A percentile compares a stretch with the other conserved stretches of the same genome.
Conservation (phyloP, 2,329 filamentous ascomycete genomes). For the Pochonia chlamydosporia region DNA sequence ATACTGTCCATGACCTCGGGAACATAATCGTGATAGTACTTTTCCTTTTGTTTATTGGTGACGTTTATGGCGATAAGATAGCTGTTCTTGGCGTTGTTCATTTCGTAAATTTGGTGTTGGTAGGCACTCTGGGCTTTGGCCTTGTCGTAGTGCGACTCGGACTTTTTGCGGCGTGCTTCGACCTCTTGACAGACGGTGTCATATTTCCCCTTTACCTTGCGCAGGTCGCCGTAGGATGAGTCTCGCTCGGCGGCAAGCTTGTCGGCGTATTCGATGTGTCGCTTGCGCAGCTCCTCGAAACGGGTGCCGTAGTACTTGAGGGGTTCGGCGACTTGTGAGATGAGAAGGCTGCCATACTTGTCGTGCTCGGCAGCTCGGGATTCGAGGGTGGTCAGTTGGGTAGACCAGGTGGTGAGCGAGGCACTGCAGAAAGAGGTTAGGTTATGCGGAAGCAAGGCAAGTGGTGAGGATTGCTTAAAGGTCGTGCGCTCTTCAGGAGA, state of each 20-base stretch:
- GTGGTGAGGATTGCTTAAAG: slow-evolving; percentile 4
- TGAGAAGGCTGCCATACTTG: slow-evolving; percentile 69
- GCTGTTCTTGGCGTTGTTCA: slow-evolving; percentile 98
- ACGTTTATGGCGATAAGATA: slow-evolving; percentile 95
- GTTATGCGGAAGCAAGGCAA: slow-evolving; percentile 18
- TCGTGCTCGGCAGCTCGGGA: slow-evolving; percentile 85
- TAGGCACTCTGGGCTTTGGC: slow-evolving; percentile 85
- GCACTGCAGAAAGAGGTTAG: slow-evolving; percentile 50
- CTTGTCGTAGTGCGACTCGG: slow-evolving; percentile 91
- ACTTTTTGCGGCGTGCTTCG: slow-evolving; percentile 90
- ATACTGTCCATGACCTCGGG: slow-evolving; percentile 89
- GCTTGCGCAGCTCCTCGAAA: slow-evolving; percentile 90
- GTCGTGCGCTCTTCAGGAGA: background rate
- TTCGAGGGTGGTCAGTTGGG: slow-evolving; percentile 87
- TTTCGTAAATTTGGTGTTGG: slow-evolving; percentile 86
- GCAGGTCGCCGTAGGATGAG: slow-evolving; percentile 72
- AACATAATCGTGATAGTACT: slow-evolving; percentile 94
- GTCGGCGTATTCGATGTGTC: slow-evolving; percentile 79
- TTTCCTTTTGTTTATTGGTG: slow-evolving; percentile 95
- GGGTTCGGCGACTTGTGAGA: slow-evolving; percentile 79
- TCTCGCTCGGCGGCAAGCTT: slow-evolving; percentile 91
- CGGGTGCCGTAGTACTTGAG: slow-evolving; percentile 66
- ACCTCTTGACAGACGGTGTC: slow-evolving; percentile 91
- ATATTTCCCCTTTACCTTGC: slow-evolving; percentile 90
- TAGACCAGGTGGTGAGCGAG: slow-evolving; percentile 94